These are phyloP conservation scores for Trypanosoma scelopori DNA, from an alignment of 208 protist species.

Conservation along the genomic window DNA sequence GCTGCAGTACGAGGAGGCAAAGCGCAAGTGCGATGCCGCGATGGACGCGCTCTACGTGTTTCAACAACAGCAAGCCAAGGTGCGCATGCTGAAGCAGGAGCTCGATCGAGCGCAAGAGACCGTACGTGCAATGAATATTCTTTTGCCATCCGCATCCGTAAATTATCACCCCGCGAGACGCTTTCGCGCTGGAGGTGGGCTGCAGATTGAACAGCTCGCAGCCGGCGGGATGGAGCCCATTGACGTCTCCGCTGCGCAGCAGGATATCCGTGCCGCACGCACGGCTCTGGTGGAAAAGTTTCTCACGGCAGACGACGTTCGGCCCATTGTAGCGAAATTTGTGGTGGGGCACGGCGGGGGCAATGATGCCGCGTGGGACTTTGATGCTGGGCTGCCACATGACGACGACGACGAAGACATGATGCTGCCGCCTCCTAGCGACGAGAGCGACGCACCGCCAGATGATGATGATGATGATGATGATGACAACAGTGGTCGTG, in stretches of 20 bases:
- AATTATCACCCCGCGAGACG: constrained; percentile 29
- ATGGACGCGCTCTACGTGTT: constrained; percentile 31
- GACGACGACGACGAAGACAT: constrained; percentile 25
- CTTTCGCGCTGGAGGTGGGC: constrained; percentile 27
- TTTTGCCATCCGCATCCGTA: constrained; percentile 11
- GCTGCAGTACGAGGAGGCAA: constrained; percentile 28
- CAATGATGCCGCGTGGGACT: neutral
- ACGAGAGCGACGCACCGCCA: constrained; percentile 25
- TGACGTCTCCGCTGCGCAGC: constrained; percentile 9
- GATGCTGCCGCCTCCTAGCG: constrained; percentile 16
- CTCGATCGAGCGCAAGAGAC: constrained; percentile 30
- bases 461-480: constrained; percentile 11
- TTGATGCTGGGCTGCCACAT: neutral
- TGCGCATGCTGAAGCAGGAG: constrained; percentile 33
- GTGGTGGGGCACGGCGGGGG: neutral
- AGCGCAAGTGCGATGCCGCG: constrained; percentile 22
- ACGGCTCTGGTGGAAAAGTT: constrained; percentile 24
- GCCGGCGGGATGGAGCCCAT: constrained; percentile 14
- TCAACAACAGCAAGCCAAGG: constrained; percentile 36
- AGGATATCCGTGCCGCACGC: constrained; percentile 8
- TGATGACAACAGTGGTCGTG: neutral
- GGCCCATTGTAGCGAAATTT: constrained; percentile 10
- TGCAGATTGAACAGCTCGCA: constrained; percentile 12
- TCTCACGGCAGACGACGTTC: constrained; percentile 23
- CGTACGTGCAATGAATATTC: constrained; percentile 14